Conservation (phyloP, 1,284 basidiomycete species). For the Trichosporon faecale region DNA sequence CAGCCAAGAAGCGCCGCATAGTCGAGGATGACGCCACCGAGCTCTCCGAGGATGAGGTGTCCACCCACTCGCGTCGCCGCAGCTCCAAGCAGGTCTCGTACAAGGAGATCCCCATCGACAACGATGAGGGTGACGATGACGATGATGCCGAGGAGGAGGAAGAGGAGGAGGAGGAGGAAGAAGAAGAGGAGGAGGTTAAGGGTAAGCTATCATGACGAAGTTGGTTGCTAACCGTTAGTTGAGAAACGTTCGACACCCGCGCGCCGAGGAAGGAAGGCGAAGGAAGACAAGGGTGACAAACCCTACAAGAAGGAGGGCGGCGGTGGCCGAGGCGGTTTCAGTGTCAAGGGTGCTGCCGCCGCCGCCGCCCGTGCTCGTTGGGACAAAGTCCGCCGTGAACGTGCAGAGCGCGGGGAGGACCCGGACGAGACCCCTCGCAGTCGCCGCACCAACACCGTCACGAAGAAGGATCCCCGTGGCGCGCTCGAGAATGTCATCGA, state of each 20-base stretch:
- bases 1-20: background rate
- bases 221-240: background rate
- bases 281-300: slow-evolving; percentile 23
- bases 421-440: slow-evolving; percentile 27
- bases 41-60: slow-evolving; percentile 23
- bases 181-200: slow-evolving; percentile 23
- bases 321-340: slow-evolving; percentile 47
- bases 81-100: slow-evolving; percentile 30
- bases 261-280: slow-evolving; percentile 13
- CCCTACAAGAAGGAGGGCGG: slow-evolving; percentile 39
- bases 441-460: slow-evolving; percentile 7
- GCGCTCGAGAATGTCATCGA: slow-evolving; percentile 31
- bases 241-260: slow-evolving; percentile 19
- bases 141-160: slow-evolving; percentile 22
- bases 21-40: slow-evolving; percentile 17
- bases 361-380: slow-evolving; percentile 48
- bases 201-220: background rate
- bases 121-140: slow-evolving; percentile 23
- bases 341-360: slow-evolving; percentile 48
- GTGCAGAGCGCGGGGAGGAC: slow-evolving; percentile 44
- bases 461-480: slow-evolving; percentile 26
- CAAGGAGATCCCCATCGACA: slow-evolving; percentile 27
- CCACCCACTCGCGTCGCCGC: slow-evolving; percentile 21
- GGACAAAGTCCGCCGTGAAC: slow-evolving; percentile 45
- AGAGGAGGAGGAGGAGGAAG: slow-evolving; percentile 22